Base-by-base conservation (phyloP, 108 stramenopile species). In the Conticribra guillardii region DNA sequence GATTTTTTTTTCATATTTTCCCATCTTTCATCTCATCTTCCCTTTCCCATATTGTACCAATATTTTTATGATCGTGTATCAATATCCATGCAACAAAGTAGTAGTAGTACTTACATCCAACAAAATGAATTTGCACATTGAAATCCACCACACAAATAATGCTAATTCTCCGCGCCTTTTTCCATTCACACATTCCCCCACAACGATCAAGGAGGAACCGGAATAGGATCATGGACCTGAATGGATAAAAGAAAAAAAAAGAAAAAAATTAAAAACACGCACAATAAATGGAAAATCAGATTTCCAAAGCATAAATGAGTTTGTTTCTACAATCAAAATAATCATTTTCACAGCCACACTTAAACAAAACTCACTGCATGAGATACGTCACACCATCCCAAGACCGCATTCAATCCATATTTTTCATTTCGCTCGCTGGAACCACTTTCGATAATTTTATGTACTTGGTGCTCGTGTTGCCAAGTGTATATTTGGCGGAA, bases 401-500 rank as follows among this genome's bases (percentile, higher is more conserved):
- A 44, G 3, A 61, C 75, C n/a, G 75, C 75, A 46, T 64, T 54
- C 29, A 76, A 61, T 3, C 75, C 75, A 16, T 59, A 51, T 44
- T 63, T 76, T 1, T 76, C 75, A 41, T 31, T 54, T 28, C 54
- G 32, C 22, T 37, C 48, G 19, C 37, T 31, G 14, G 0, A 31
- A 24, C 26, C 15, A 4, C 59, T 44, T 45, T 45, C 32, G 37
- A 45, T 57, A 14, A 76, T 19, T 44, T 64, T 68, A 5, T 41
- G 9, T 33, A 50, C 61, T 54, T 76, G 67, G 64, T 76, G 67
- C 27, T 76, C 75, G 58, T 76, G 75, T 56, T 60, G 56, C 75
- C 75, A 76, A 44, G 63, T 63, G 54, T 76, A 76, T 1, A 76
- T 0, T 33, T 64, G 41, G 14, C 27, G 24, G 50, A 76, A 76